phyloP scores from a whole-genome alignment of 768 basidiomycete species.

The Tulasnella sp. region DNA sequence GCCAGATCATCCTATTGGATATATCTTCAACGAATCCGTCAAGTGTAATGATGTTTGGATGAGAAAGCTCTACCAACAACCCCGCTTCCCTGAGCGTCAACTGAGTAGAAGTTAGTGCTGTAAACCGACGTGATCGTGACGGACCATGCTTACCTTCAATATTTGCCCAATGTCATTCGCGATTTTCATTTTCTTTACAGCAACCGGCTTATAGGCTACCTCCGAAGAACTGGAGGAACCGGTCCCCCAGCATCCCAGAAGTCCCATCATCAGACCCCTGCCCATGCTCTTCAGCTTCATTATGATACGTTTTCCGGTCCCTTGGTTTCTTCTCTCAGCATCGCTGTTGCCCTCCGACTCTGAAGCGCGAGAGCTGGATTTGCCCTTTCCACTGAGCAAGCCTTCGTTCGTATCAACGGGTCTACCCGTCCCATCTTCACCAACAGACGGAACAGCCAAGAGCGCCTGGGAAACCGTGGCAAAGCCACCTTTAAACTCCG shows the following conservation, averaged over 20 bases:
- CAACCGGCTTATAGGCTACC: neutral
- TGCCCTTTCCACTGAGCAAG: neutral
- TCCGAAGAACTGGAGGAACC: neutral
- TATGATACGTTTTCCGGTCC: neutral
- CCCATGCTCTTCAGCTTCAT: neutral
- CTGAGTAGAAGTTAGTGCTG: neutral
- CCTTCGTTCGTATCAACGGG: neutral
- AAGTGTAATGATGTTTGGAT: neutral
- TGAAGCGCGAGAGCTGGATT: no score
- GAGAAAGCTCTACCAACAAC: no score
- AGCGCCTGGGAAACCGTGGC: neutral
- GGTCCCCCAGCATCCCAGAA: neutral
- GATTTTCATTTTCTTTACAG: neutral
- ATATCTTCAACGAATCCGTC: neutral
- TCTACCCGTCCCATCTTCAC: neutral
- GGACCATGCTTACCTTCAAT: neutral
- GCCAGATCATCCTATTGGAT: neutral
- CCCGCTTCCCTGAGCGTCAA: neutral
- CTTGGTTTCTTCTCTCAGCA: neutral
- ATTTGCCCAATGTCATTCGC: neutral
- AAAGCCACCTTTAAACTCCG: neutral
- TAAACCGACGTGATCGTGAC: neutral
- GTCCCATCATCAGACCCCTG: neutral
- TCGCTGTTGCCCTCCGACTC: no score
- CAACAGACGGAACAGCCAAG: neutral